These are phyloP conservation scores for Nelumbo lutea DNA, from an alignment of 164 flowering plant genomes.

Conservation along the genomic window DNA sequence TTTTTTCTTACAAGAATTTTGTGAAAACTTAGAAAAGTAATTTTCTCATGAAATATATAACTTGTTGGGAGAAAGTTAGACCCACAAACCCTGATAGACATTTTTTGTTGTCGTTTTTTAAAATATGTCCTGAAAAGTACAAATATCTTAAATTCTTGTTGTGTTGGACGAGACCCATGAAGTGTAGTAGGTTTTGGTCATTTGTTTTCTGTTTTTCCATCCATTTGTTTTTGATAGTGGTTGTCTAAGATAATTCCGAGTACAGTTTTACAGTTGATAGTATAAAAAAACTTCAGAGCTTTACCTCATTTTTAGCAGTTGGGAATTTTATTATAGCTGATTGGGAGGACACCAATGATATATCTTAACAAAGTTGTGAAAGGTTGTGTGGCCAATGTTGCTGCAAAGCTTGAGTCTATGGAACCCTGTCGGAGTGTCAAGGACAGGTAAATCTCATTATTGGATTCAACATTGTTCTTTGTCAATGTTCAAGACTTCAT, in stretches of 20 bases:
- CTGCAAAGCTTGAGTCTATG: slow-evolving; percentile 88
- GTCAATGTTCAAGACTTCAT: no score
- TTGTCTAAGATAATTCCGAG: neutral
- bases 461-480: neutral
- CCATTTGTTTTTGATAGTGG: neutral
- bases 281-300: slow-evolving; percentile 1
- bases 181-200: neutral
- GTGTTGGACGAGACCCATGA: neutral
- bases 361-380: slow-evolving; percentile 75
- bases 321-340: slow-evolving; percentile 43
- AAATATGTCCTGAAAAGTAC: neutral
- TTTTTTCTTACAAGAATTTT: no score
- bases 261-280: neutral
- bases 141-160: neutral
- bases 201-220: neutral
- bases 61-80: no score
- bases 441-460: slow-evolving; percentile 51
- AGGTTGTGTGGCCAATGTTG: slow-evolving; percentile 71
- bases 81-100: no score
- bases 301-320: slow-evolving; percentile 16
- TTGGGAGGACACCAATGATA: slow-evolving; percentile 82
- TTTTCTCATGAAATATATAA: no score
- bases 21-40: no score
- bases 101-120: no score
- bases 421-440: slow-evolving; percentile 85